Conservation (phyloP, 1,284 basidiomycete species). For the Puccinia hordei region DNA sequence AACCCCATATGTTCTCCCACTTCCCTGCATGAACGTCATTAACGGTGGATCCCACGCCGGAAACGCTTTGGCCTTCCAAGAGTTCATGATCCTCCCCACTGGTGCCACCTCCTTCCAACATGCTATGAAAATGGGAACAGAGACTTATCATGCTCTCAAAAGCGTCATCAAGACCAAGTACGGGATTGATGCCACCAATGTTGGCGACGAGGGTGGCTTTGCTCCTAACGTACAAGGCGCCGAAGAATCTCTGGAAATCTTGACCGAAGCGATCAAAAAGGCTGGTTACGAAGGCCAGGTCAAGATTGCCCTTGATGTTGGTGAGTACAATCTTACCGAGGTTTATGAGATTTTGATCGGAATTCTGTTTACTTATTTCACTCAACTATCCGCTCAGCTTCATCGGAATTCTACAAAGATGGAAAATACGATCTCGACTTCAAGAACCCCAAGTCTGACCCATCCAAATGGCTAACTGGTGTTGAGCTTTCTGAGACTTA, state of each 20-base stretch:
- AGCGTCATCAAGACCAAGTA: slow-evolving; percentile 99
- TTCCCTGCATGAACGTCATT: slow-evolving; percentile 97
- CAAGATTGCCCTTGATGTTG: slow-evolving; percentile 95
- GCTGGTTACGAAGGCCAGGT: slow-evolving; percentile 98
- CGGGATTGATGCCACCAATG: slow-evolving; percentile 98
- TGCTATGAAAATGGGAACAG: slow-evolving; percentile 97
- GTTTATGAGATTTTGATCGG: not conserved
- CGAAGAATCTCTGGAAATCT: slow-evolving; percentile 94
- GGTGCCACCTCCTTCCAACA: slow-evolving; percentile 89
- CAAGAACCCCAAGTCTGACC: slow-evolving; percentile 98
- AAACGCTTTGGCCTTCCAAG: slow-evolving; percentile 99
- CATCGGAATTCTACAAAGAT: slow-evolving; percentile 99
- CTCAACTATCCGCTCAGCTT: slow-evolving; percentile 64
- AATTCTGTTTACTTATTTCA: not conserved
- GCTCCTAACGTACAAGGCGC: slow-evolving; percentile 96
- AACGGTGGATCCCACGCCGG: slow-evolving; percentile 99
- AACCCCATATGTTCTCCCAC: slow-evolving; percentile 86
- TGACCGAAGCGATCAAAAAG: slow-evolving; percentile 92
- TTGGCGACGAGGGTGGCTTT: slow-evolving; percentile 99
- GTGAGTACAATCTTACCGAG: slow-evolving; percentile 5
- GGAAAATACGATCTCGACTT: slow-evolving; percentile 97
- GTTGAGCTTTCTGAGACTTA: slow-evolving; percentile 91
- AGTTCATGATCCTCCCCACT: slow-evolving; percentile 99
- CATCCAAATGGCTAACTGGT: slow-evolving; percentile 92
- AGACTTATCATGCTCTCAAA: slow-evolving; percentile 98